phyloP scores from a whole-genome alignment of 768 basidiomycete genomes.

The Sporobolomyces pararoseus region DNA sequence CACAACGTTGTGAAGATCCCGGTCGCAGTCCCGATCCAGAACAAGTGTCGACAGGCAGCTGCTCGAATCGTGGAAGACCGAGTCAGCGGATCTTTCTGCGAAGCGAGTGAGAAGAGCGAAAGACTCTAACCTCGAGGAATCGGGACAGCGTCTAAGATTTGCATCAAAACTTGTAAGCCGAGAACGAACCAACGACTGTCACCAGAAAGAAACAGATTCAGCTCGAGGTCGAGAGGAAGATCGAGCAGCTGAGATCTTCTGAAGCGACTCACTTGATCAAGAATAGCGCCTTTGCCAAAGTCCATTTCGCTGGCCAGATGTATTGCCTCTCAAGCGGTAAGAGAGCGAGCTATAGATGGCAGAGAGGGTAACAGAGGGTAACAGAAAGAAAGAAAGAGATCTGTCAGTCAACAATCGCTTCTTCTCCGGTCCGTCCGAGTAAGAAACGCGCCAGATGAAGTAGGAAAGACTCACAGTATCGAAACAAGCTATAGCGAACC shows the following conservation, averaged over 20 bases:
- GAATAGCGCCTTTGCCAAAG: background rate
- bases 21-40: constrained; percentile 3
- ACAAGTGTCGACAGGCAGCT: background rate
- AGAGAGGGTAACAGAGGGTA: no score
- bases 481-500: constrained; percentile 8
- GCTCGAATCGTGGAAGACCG: no score
- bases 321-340: background rate
- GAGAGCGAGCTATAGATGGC: constrained; percentile 7
- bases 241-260: background rate
- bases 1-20: background rate
- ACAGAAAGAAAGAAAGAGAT: background rate
- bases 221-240: background rate
- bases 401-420: constrained; percentile 1
- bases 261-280: constrained; percentile 1
- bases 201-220: background rate
- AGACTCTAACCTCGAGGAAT: background rate
- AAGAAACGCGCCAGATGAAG: background rate
- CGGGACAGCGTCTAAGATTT: background rate
- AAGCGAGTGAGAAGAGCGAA: background rate
- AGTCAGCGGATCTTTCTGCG: background rate
- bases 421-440: no score
- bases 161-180: background rate
- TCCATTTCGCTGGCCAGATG: background rate
- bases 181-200: background rate
- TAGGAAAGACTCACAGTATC: constrained; percentile 1